Evolutionary conservation across 2,329 filamentous ascomycete genomes (phyloP).

Genomic region (Paraphaeosphaeria sporulosa): DNA sequence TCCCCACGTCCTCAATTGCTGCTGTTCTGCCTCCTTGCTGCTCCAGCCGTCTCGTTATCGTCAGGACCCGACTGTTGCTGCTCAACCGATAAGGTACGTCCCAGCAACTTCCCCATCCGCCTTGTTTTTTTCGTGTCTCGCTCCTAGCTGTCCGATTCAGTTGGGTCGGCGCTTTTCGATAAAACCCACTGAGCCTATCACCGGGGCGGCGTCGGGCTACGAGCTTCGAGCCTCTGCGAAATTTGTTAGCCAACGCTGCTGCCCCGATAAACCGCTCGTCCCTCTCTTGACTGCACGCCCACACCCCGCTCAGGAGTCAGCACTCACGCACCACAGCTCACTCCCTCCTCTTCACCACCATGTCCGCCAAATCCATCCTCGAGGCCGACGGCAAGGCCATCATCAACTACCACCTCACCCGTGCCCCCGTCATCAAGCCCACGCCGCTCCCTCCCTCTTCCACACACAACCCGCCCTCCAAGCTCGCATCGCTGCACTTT

Average conservation of each 20-base stretch:
- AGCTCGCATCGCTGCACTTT: conserved; percentile 92
- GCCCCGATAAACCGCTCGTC: conserved; percentile 22
- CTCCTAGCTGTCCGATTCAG: conserved; percentile 28
- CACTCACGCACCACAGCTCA: conserved; percentile 32
- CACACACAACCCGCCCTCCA: conserved; percentile 91
- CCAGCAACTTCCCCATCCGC: conserved; percentile 24
- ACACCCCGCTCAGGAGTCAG: conserved; percentile 17
- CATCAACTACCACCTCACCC: conserved; percentile 99
- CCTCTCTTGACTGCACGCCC: conserved; percentile 18
- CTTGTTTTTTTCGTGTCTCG: conserved; percentile 28
- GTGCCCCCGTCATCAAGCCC: conserved; percentile 96
- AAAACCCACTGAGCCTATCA: conserved; percentile 23
- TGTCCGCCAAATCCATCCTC: conserved; percentile 96
- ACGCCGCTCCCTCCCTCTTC: conserved; percentile 84
- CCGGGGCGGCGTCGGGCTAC: conserved; percentile 26
- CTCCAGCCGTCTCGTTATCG: conserved; percentile 18
- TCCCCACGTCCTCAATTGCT: conserved; percentile 28
- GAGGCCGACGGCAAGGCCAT: conserved; percentile 99
- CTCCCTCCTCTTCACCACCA: conserved; percentile 49
- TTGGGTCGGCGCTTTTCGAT: conserved; percentile 30
- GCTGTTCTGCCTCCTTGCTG: conserved; percentile 30
- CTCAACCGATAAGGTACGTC: conserved; percentile 47
- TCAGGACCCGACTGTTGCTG: conserved; percentile 17
- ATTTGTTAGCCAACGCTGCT: conserved; percentile 17
- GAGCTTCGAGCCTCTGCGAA: conserved; percentile 22